Base-by-base conservation (phyloP, 441 rosid species). In the Dalechampia spathulata region DNA sequence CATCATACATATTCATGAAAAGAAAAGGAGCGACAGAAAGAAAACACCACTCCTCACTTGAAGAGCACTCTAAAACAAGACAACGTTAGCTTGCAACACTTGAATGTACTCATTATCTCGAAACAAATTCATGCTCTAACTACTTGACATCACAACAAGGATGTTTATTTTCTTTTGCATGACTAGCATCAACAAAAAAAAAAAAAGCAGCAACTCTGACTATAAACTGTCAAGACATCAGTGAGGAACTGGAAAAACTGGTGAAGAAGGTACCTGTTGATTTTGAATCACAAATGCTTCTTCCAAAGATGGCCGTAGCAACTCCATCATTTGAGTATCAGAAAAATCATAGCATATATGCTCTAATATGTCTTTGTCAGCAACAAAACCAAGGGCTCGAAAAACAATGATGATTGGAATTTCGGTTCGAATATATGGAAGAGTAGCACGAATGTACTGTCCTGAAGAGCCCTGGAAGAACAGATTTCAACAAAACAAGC, bases 281-380 rank as follows among this genome's bases (percentile, higher is more conserved):
- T 82, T 90, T 75, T 87, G 97, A 66, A 93, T 87, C n/a, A 87
- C 97, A 58, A 87, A 90, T 34, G 97, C 99, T 71, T 93, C 99
- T 76, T 93, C 99, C 20, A 90, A 72, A 54, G 99, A 93, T 58
- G 97, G 97, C 41, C 91, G 86, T 65, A 93, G 96, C 75, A 93
- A 71, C 72, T 93, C 97, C 96, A 93, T 93, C 99, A 93, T 90
- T 64, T 81, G 85, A 49, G 93, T 90, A 68, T 87, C 95, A 30
- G 86, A 64, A 54, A 90, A 93, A 59, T 85, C 96, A 54, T 90
- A 87, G 62, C 96, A 93, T 54, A 93, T 90, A 62, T 85, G 97
- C 68, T 93, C 96, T 58, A 90, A 68, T 61, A 90, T 90, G 59
- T 93, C 97, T 69, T 85, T 87, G 65, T 93, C 97, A 37, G 99